Evolutionary conservation across 805 yeast species (phyloP), one percentile per base, ranked within the genome.

Genomic region (Trichomonascus vanleenenianus): DNA sequence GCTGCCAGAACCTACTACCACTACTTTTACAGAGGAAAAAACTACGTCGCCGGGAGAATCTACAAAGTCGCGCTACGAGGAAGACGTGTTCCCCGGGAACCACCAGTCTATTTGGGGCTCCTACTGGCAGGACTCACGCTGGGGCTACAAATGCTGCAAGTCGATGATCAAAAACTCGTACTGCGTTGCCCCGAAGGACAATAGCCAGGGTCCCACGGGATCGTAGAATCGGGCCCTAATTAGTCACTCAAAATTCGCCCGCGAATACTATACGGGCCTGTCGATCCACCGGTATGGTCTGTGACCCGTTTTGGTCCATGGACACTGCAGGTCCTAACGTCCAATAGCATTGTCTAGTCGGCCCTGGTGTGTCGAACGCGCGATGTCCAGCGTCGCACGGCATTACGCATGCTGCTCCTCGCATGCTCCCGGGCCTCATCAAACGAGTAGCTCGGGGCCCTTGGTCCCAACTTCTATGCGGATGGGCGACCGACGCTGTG

Each of bases 101-200:
- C 76, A 72, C 49, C 56, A 67, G 1, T 52, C 63, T 11, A 65
- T 71, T 0, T 72, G 66, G 67, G 76, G 76, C 0, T 69, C 74
- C n/a, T 72, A 57, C 47, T 72, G 66, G 60, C 40, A 54, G 3
- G 58, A 62, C 31, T 70, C 71, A 2, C 55, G 57, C 40, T 72
- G 76, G 76, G 76, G 76, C 6, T 72, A 60, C 48, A 50, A 52
- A 3, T 72, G 76, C 44, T 72, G 76, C 44, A 62, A 66, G 41
- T 61, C 64, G 10, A 39, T 63, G 3, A 56, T 56, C 5, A 59
- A 57, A 40, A 56, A 62, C 25, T 58, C 68, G 3, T 54, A 64
- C 20, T 72, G 76, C 50, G 53, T 61, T 6, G 63, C 65, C 8
- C n/a, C n/a, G n/a, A n/a, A n/a, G 27, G 27, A 22, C 27, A 22